Evolutionary conservation across 371 early-diverging fungal genomes (phyloP), one percentile per base, ranked within the genome.

Genomic region (Lichtheimia corymbifera): DNA sequence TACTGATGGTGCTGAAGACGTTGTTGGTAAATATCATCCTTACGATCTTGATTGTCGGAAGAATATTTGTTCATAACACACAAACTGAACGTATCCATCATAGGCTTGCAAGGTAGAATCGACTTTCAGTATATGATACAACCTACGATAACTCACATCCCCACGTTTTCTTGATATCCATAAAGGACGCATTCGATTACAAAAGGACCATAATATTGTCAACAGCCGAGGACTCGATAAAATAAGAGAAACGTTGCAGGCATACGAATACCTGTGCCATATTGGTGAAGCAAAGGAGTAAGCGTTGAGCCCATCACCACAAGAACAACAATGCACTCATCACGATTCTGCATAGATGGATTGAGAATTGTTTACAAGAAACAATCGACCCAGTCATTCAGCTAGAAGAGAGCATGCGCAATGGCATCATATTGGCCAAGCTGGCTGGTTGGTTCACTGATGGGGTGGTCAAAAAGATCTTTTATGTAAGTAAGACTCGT

Each of bases 231-330:
- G 97, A 95, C 93, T 99, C 90, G 99, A 99, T 70, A 79, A 84
- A 27, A 93, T 97, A 76, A 87, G 99, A 60, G 85, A 87, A 45
- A 93, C 94, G 51, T 75, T 98, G 44, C 91, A 92, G 55, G 97
- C 98, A 2, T 99, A 99, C 75, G 99, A 99, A 74, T 99, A 99
- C 67, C 84, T 99, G 11, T 99, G 99, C 67, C 98, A 97, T 61
- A 91, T 99, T 57, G 97, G 96, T 60, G 99, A 99, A 84, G 99
- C 99, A 4, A 97, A 97, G 85, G 94, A 98, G 90, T 98, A 88
- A 72, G 85, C 66, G 24, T 24, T 17, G 55, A 57, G 9, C 12
- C 47, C 30, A 15, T 15, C 22, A 11, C 9, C 5, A 35, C 11
- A 6, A 35, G 7, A 1, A 7, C 28, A 28, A 4, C 28, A 28